These are phyloP conservation scores for Russula brevipes DNA, from an alignment of 768 basidiomycete genomes.

Conservation along the genomic window DNA sequence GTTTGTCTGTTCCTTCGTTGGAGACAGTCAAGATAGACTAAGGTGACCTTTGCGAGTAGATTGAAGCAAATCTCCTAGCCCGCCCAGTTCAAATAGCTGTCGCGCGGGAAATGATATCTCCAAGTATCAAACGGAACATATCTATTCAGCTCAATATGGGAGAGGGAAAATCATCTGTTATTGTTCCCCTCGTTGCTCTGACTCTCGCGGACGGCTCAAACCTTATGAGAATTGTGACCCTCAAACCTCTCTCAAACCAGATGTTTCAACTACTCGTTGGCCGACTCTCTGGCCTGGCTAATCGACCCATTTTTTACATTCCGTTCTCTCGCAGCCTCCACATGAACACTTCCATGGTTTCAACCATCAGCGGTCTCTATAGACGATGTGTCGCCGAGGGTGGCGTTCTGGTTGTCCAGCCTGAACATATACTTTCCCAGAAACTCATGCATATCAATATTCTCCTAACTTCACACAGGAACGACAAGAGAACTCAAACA, in stretches of 20 bases:
- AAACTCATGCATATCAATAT: constrained; percentile 43
- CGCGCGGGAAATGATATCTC: constrained; percentile 45
- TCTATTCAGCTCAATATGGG: constrained; percentile 54
- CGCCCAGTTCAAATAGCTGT: constrained; percentile 41
- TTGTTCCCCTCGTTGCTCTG: constrained; percentile 42
- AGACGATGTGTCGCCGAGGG: constrained; percentile 36
- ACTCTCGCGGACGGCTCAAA: constrained; percentile 40
- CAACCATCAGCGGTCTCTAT: constrained; percentile 33
- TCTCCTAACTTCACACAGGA: constrained; percentile 24
- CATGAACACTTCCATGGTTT: constrained; percentile 19
- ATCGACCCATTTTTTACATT: constrained; percentile 45
- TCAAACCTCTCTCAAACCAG: constrained; percentile 43
- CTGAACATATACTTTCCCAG: constrained; percentile 51
- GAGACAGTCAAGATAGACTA: not conserved
- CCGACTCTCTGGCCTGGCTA: constrained; percentile 40
- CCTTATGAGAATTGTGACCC: constrained; percentile 45
- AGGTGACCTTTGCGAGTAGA: constrained; percentile 29
- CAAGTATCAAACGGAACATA: constrained; percentile 35
- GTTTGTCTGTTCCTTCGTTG: not conserved
- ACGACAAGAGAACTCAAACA: not conserved
- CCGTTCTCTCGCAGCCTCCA: constrained; percentile 46
- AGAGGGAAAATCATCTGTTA: constrained; percentile 51
- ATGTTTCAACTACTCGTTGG: constrained; percentile 46
- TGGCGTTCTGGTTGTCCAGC: constrained; percentile 47
- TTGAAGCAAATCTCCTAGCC: constrained; percentile 41